Conservation (phyloP, 139 green algal species). For the Tetraselmis chui region DNA sequence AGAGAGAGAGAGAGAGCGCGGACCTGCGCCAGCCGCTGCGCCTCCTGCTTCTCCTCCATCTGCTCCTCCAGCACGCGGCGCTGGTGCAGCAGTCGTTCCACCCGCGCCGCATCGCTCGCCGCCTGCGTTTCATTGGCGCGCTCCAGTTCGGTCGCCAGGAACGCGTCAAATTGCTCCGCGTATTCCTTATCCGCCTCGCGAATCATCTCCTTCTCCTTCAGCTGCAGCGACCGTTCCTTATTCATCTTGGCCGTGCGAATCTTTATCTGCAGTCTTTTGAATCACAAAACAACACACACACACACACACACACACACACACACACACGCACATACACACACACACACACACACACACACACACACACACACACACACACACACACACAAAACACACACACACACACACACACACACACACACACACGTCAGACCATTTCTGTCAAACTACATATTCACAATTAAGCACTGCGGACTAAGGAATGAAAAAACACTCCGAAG, state of each 20-base stretch:
- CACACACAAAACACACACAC: too few species aligned
- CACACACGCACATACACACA: neutral
- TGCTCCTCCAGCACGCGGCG: constrained; percentile 21
- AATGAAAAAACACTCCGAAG: too few species aligned
- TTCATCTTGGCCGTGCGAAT: constrained; percentile 46
- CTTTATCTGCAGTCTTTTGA: constrained; percentile 57
- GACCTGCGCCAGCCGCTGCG: constrained; percentile 3
- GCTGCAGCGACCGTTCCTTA: constrained; percentile 47
- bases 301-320: neutral
- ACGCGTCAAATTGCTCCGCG: constrained; percentile 24
- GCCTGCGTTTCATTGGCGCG: neutral
- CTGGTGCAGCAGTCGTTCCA: neutral
- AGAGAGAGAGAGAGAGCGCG: neutral
- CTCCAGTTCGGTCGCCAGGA: neutral
- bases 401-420: too few species aligned
- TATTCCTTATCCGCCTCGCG: constrained; percentile 36
- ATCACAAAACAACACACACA: too few species aligned
- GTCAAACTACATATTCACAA: too few species aligned
- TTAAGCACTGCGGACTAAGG: too few species aligned
- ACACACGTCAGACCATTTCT: too few species aligned
- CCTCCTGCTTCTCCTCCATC: constrained; percentile 17
- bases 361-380: too few species aligned
- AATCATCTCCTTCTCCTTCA: constrained; percentile 42
- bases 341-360: too few species aligned
- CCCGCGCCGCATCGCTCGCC: neutral